phyloP scores from a whole-genome alignment of 345 rosid genomes.

The Lumnitzera racemosa region DNA sequence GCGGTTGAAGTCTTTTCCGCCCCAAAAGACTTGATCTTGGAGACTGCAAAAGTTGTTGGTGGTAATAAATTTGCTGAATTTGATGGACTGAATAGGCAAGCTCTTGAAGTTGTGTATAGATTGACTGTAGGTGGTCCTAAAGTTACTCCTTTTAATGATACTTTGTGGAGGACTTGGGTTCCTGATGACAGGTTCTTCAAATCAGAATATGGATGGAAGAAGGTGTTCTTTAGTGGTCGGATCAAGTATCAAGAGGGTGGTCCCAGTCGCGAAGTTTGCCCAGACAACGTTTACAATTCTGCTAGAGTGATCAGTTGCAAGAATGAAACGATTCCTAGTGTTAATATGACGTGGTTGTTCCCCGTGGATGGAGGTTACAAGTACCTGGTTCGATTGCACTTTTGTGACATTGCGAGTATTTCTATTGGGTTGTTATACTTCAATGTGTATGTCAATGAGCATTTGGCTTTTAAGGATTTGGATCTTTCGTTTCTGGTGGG shows the following conservation, averaged over 20 bases:
- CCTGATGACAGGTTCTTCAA: conserved; percentile 65
- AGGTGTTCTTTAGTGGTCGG: conserved; percentile 43
- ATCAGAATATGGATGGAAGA: conserved; percentile 33
- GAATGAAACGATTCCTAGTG: conserved; percentile 34
- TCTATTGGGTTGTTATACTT: conserved; percentile 52
- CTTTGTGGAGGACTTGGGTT: conserved; percentile 86
- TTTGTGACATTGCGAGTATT: conserved; percentile 78
- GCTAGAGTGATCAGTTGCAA: conserved; percentile 54
- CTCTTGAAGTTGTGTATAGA: conserved; percentile 51
- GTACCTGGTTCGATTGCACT: conserved; percentile 71
- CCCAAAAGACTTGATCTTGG: conserved; percentile 69
- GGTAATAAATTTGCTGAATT: conserved; percentile 32
- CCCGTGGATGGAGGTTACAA: conserved; percentile 41
- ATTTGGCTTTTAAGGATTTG: conserved; percentile 49
- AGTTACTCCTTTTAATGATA: conserved; percentile 83
- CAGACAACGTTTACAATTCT: conserved; percentile 61
- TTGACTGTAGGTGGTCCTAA: conserved; percentile 79
- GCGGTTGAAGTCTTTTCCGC: conserved; percentile 90
- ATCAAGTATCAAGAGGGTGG: conserved; percentile 59
- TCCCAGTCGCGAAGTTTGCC: conserved; percentile 68
- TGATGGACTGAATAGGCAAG: conserved; percentile 45
- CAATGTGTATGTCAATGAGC: conserved; percentile 59
- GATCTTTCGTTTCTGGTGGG: conserved; percentile 31
- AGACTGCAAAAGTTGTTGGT: conserved; percentile 35
- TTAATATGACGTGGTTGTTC: conserved; percentile 70